A percentile compares a stretch with the other conserved stretches of the same genome.
Evolutionary conservation across 129 eudicot genomes (phyloP).

Genomic region (Dittrichia graveolens): DNA sequence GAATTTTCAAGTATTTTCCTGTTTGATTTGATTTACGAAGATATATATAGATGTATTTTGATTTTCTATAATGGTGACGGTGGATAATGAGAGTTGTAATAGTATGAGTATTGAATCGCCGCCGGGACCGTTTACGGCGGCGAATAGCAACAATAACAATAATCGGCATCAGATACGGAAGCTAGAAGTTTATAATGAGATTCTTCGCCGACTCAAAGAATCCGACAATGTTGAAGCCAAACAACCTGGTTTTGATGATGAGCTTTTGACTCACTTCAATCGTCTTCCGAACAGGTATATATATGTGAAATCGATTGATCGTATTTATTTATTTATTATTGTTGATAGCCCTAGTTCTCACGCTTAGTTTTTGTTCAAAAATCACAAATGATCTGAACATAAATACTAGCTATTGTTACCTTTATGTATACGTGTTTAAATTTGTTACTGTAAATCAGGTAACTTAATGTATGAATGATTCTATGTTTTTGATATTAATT

Average conservation of each 20-base stretch:
- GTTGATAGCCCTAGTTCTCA: constrained; percentile 7
- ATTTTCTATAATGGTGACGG: constrained; percentile 61
- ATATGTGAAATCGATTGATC: background rate
- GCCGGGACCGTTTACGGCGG: constrained; percentile 26
- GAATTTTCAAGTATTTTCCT: background rate
- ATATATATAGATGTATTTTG: background rate
- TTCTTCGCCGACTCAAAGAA: constrained; percentile 74
- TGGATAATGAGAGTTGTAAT: constrained; percentile 76
- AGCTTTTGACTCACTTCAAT: constrained; percentile 90
- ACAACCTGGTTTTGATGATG: constrained; percentile 73
- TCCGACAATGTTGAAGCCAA: constrained; percentile 51
- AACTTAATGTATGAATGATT: background rate
- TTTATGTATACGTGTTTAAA: background rate
- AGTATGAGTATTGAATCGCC: constrained; percentile 64
- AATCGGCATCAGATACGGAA: constrained; percentile 63
- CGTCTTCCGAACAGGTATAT: constrained; percentile 87
- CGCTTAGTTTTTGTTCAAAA: background rate
- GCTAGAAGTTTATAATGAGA: constrained; percentile 86
- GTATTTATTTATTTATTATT: constrained; percentile 9
- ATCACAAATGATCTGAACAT: background rate
- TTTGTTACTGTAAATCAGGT: background rate
- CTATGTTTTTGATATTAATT: background rate
- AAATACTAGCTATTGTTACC: background rate
- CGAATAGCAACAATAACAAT: constrained; percentile 22
- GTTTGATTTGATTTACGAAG: constrained; percentile 10